Evolutionary conservation across 1,284 basidiomycete species (phyloP).

Genomic region (Puccinia brachypodii): DNA sequence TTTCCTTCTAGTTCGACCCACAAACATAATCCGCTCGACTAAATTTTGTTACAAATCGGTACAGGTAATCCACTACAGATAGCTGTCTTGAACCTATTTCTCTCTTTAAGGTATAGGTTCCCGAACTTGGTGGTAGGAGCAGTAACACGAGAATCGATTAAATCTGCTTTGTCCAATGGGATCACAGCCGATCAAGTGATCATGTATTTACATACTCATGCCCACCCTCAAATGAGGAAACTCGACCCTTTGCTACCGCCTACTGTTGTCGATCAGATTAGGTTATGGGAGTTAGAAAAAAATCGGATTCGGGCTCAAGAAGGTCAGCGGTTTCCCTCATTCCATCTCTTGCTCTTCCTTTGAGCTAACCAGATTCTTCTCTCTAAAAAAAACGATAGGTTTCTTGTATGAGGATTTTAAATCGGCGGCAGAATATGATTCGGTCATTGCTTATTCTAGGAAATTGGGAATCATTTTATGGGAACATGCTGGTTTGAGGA

Average conservation of each 20-base stretch:
- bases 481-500: constrained; percentile 67
- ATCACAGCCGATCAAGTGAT: constrained; percentile 99
- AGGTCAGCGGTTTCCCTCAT: constrained; percentile 62
- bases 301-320: constrained; percentile 84
- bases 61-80: constrained; percentile 91
- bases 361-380: background rate
- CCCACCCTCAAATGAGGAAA: constrained; percentile 93
- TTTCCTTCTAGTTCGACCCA: background rate
- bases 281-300: constrained; percentile 95
- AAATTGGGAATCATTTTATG: constrained; percentile 75
- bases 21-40: background rate
- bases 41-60: background rate
- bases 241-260: constrained; percentile 87
- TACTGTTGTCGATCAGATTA: constrained; percentile 96
- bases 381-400: constrained; percentile 61
- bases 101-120: constrained; percentile 87
- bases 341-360: background rate
- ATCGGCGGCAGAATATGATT: constrained; percentile 79
- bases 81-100: constrained; percentile 91
- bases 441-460: constrained; percentile 80
- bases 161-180: constrained; percentile 87
- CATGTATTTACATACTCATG: constrained; percentile 87
- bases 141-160: constrained; percentile 91
- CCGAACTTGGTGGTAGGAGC: constrained; percentile 93
- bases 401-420: constrained; percentile 84